A percentile compares a stretch with the other conserved stretches of the same genome.
Conservation (phyloP, 2,329 filamentous ascomycete genomes). For the Dendryphion nanum region DNA sequence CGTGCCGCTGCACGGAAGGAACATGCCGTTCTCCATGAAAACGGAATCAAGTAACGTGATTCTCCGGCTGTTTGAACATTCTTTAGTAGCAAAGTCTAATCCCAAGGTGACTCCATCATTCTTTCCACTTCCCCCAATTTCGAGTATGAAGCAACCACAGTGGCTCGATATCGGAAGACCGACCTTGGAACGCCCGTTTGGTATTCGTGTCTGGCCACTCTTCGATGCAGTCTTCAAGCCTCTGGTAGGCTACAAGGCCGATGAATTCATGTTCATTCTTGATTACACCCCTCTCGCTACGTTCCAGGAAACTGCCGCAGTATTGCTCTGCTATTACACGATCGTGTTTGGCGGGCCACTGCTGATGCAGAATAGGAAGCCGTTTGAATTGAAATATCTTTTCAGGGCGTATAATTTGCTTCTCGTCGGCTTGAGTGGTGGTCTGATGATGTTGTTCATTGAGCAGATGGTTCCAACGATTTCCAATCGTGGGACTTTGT, state of each 20-base stretch:
- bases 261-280: slow-evolving; percentile 80
- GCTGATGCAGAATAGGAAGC: slow-evolving; percentile 80
- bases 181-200: slow-evolving; percentile 88
- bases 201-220: slow-evolving; percentile 86
- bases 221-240: slow-evolving; percentile 83
- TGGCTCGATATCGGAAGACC: slow-evolving; percentile 61
- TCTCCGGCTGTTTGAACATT: too few species aligned
- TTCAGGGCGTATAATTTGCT: slow-evolving; percentile 98
- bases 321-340: slow-evolving; percentile 85
- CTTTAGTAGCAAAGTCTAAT: too few species aligned
- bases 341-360: slow-evolving; percentile 92
- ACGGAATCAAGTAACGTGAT: too few species aligned
- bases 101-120: too few species aligned
- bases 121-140: too few species aligned
- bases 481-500: slow-evolving; percentile 78
- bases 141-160: too few species aligned
- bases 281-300: slow-evolving; percentile 89
- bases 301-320: slow-evolving; percentile 74
- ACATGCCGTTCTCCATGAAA: too few species aligned
- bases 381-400: slow-evolving; percentile 81
- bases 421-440: slow-evolving; percentile 79
- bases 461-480: slow-evolving; percentile 89
- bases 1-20: too few species aligned
- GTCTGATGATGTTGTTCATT: slow-evolving; percentile 78
- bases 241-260: slow-evolving; percentile 75